Conservation (phyloP, 1,284 basidiomycete species). For the Trametes pubescens region DNA sequence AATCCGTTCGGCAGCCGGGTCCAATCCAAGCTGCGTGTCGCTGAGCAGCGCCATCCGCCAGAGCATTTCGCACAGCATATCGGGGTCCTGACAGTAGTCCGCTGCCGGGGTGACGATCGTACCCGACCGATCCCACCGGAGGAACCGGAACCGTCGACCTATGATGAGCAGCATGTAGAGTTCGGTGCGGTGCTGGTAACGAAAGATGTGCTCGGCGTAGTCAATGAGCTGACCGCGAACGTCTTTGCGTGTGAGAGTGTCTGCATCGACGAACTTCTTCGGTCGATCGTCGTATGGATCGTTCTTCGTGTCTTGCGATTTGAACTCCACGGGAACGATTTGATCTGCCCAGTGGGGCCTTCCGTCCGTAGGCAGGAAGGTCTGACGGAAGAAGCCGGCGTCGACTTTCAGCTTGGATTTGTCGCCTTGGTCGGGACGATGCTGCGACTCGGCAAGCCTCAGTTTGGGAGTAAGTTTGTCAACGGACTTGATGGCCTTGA, state of each 20-base stretch:
- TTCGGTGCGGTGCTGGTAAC: conserved; percentile 20
- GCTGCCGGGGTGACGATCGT: conserved; percentile 16
- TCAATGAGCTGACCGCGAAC: conserved; percentile 15
- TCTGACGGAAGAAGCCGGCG: conserved; percentile 1
- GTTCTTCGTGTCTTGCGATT: not conserved
- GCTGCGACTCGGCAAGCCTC: conserved; percentile 5
- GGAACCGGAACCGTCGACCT: conserved; percentile 17
- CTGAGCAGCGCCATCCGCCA: conserved; percentile 36
- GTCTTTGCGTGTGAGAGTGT: conserved; percentile 4
- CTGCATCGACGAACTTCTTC: not conserved
- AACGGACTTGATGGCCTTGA: not conserved
- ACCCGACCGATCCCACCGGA: conserved; percentile 30
- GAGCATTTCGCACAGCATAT: conserved; percentile 6
- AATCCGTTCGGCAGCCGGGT: conserved; percentile 17
- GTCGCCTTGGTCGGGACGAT: conserved; percentile 11
- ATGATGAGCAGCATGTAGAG: conserved; percentile 27
- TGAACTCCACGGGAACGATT: conserved; percentile 11
- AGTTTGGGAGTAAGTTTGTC: not conserved
- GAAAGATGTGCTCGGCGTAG: conserved; percentile 16
- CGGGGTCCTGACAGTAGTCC: conserved; percentile 20
- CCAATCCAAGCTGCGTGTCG: conserved; percentile 39
- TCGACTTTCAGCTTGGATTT: conserved; percentile 12
- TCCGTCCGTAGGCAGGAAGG: not conserved
- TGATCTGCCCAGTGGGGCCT: conserved; percentile 10
- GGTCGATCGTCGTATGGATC: conserved; percentile 12